Base-by-base conservation (phyloP, 1,284 basidiomycete species). In the Golubevia pallescens region DNA sequence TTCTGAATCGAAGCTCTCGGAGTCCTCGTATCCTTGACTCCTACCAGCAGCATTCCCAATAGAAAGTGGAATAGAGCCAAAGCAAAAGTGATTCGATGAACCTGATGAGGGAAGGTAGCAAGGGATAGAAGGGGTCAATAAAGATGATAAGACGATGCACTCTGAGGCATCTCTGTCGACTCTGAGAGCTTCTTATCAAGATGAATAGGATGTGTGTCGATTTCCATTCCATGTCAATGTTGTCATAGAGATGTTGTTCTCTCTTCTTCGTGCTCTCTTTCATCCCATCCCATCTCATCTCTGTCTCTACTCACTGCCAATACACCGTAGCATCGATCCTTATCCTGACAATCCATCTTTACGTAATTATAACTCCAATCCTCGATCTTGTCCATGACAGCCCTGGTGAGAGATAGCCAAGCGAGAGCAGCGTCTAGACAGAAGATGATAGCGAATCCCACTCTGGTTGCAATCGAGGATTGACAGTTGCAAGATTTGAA, bases 401-500 rank as follows among this genome's bases (percentile, higher is more conserved):
- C 89, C 65, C 93, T 92, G 10, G 94, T 94, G 85, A 95, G 92
- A 90, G 97, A 97, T 28, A 97, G 87, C 93, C 96, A 99, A 48
- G 97, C 95, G 62, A 98, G 87, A 86, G 97, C 92, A n/a, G 95
- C 97, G 83, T 97, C 96, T 60, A 98, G 87, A 60, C 92, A 92
- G 87, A 99, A 97, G 86, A 99, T 96, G 82, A 99, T 90, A 20
- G 94, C 94, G 87, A 95, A 99, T 52, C 96, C 96, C 67, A 99
- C 92, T 80, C 96, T 92, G 48, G 96, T 99, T 0, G 96, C 96
- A 75, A 99, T 98, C 0, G 94, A 97, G 8, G 94, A 97, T 85
- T 98, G 97, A 88, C 96, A 99, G 86, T 98, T 98, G 87, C 96
- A 99, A 65, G 94, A 95, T 88, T 97, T 97, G 90, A 92, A 97